Base-by-base conservation (phyloP, 495 filamentous ascomycete species). In the Sabuloglossum arenarium region DNA sequence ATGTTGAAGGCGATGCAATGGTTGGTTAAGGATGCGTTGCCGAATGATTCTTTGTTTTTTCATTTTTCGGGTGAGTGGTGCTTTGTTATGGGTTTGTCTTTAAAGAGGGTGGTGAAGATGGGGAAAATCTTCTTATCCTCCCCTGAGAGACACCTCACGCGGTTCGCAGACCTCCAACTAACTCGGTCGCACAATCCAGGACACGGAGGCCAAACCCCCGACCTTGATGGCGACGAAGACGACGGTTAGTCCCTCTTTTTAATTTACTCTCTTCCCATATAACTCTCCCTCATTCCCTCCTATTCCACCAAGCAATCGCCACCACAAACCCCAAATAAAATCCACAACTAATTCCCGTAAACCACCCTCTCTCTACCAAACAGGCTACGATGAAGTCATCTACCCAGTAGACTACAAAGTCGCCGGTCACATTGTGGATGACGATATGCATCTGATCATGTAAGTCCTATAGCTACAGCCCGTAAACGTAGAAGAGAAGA, bases 391-490 rank as follows among this genome's bases (percentile, higher is more conserved):
- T 62, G 91, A 98, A 69, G 93, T 95, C 47, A 93, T 98, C 64
- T 98, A 96, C 66, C 91, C 91, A 1, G 87, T 96, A 5, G 91
- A 98, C 66, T 97, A 94, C 75, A 75, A 87, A 37, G 74, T 76
- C 56, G 82, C 82, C 32, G 91, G 91, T 2, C 91, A 96, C 67
- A 95, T 98, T 61, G 88, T 93, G 56, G 91, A 98, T 65, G 91
- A 98, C 62, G 90, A 97, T 70, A 94, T 98, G 88, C 91, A 98
- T 66, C 76, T 84, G 53, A 95, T 97, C 66, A 91, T 98, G 88
- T 74, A 59, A 39, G 32, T 25, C 45, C n/a, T 1, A 49, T 1
- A n/a, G n/a, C n/a, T n/a, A n/a, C n/a, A n/a, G n/a, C n/a, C n/a
- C n/a, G n/a, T n/a, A n/a, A n/a, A n/a, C n/a, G n/a, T n/a, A n/a